Percentiles rank a stretch among this genome's conserved stretches.
phyloP scores from a whole-genome alignment of 2,329 filamentous ascomycete species.

The Penicillium griseofulvum region DNA sequence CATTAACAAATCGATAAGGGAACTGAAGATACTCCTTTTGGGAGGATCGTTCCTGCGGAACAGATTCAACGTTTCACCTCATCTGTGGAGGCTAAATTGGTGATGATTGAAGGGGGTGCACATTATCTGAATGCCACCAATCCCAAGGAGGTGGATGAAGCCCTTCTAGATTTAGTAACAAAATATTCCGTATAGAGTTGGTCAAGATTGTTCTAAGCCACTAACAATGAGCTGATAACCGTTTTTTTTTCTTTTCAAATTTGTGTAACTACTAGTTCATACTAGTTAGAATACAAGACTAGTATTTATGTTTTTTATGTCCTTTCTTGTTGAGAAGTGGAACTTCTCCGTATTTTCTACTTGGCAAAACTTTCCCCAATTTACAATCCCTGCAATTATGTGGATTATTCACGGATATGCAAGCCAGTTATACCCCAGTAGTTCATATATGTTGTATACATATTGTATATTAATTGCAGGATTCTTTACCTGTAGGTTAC shows the following conservation, averaged over 20 bases:
- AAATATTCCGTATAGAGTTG: slow-evolving; percentile 18
- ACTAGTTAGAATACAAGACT: too few relatives aligned
- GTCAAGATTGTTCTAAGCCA: too few relatives aligned
- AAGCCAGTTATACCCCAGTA: background rate
- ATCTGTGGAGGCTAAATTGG: slow-evolving; percentile 43
- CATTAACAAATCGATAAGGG: background rate
- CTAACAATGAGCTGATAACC: too few relatives aligned
- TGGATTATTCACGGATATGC: background rate
- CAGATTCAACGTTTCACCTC: slow-evolving; percentile 50
- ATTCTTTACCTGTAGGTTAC: too few relatives aligned
- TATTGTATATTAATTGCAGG: too few relatives aligned
- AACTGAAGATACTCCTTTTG: background rate
- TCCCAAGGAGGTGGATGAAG: slow-evolving; percentile 44
- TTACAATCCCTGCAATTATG: background rate
- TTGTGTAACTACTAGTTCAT: too few relatives aligned
- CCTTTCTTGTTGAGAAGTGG: background rate
- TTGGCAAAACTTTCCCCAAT: background rate
- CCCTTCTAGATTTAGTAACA: slow-evolving; percentile 25
- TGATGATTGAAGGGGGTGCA: slow-evolving; percentile 46
- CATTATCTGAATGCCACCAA: slow-evolving; percentile 52
- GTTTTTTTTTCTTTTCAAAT: too few relatives aligned
- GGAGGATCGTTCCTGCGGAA: slow-evolving; percentile 25
- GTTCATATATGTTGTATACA: background rate
- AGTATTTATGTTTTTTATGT: background rate
- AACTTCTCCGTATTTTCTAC: background rate